Base-by-base conservation (phyloP, 2,329 filamentous ascomycete genomes). In the Claviceps sp. region DNA sequence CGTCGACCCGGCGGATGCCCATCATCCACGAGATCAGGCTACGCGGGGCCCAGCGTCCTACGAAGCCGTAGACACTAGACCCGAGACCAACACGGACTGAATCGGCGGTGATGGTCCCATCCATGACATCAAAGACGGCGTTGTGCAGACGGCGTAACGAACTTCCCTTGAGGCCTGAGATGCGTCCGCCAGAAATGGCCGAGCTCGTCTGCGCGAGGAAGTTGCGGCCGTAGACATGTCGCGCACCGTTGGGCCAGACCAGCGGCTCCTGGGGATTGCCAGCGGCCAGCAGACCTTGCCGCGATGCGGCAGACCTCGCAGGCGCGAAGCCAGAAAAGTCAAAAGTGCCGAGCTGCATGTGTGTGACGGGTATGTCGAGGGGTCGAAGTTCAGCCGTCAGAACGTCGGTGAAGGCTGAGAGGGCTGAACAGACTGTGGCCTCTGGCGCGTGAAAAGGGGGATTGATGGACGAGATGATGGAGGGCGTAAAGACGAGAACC, bases 1-100 rank as follows among this genome's bases (percentile, higher is more conserved):
- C 73, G 51, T 80, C 74, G 16, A 84, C 80, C 52, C 72, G 72
- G 55, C 82, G 74, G 53, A 90, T 78, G 11, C 89, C 89, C 80
- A 97, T 85, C 86, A 97, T 95, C 86, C 88, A 93, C 1, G 82
- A 83, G n/a, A 97, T 85, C 16, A 96, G 65, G 2, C 82, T 77
- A 19, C 80, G 75, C 1, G 93, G 91, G 24, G 86, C 76, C 79
- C 85, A 91, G 41, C 80, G 78, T 5, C 90, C 93, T 7, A 97
- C 85, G 34, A 96, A 75, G 41, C 87, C 86, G 67, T 97, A 97
- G 0, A 89, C 75, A 52, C 85, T 75, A 49, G 89, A 88, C 6
- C 93, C 93, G 50, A 89, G 80, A 1, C 93, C 93, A 16, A 96
- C 85, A 53, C 87, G 83, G 57, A 91, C 79, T 1, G 86, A 78